phyloP scores from a whole-genome alignment of 2,329 filamentous ascomycete genomes.

The Sphaerostilbella broomeana region DNA sequence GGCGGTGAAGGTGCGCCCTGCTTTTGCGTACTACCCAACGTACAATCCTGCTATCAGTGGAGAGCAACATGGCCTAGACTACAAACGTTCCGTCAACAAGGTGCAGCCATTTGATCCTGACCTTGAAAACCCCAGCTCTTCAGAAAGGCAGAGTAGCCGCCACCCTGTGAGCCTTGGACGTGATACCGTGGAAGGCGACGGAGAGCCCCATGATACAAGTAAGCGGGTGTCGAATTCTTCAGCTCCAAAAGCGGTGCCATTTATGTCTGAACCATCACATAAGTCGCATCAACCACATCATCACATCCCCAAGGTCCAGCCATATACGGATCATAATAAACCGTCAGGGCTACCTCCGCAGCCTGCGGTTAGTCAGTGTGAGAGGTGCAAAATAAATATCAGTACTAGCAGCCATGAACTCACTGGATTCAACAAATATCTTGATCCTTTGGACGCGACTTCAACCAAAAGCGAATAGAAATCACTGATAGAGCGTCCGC shows the following conservation, averaged over 20 bases:
- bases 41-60: constrained; percentile 6
- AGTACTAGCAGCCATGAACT: too few relatives aligned
- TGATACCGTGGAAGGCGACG: too few relatives aligned
- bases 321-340: too few relatives aligned
- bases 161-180: too few relatives aligned
- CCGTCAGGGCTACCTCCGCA: too few relatives aligned
- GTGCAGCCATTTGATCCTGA: constrained; percentile 14
- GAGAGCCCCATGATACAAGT: too few relatives aligned
- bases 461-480: not conserved
- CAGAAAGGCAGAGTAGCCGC: not conserved
- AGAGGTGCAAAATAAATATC: too few relatives aligned
- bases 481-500: not conserved
- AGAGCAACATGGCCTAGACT: constrained; percentile 5
- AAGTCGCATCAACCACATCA: not conserved
- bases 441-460: too few relatives aligned
- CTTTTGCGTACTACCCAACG: constrained; percentile 15
- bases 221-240: not conserved
- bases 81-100: constrained; percentile 15
- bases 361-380: too few relatives aligned
- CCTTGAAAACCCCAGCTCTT: not conserved
- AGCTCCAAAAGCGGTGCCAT: constrained; percentile 10
- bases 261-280: not conserved
- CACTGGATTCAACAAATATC: too few relatives aligned
- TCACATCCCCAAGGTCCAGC: constrained; percentile 7
- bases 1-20: constrained; percentile 22